Evolutionary conservation across 768 basidiomycete species (phyloP).

Genomic region (Gelatoporia subvermispora): DNA sequence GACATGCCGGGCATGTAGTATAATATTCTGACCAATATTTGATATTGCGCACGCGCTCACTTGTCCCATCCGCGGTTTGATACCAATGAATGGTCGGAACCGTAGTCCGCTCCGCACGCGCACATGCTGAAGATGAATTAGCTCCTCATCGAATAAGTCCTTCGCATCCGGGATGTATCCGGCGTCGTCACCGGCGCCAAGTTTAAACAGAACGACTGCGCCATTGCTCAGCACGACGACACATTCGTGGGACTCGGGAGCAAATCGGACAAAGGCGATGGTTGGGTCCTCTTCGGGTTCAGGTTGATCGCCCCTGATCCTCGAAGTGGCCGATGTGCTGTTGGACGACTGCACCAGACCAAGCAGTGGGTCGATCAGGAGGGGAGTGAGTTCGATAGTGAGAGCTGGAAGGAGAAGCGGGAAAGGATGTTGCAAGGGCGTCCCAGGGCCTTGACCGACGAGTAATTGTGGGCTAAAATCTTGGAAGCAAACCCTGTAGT

Average conservation of each 20-base stretch:
- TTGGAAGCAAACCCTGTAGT: constrained; percentile 65
- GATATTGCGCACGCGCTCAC: constrained; percentile 57
- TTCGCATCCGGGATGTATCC: constrained; percentile 13
- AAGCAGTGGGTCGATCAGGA: constrained; percentile 44
- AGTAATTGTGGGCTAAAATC: constrained; percentile 72
- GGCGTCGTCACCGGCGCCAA: constrained; percentile 16
- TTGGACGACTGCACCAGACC: constrained; percentile 5
- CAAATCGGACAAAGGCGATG: constrained; percentile 45
- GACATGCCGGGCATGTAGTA: not conserved
- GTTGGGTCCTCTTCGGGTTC: constrained; percentile 18
- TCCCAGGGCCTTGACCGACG: constrained; percentile 33
- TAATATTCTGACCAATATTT: constrained; percentile 57
- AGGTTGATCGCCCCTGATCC: not conserved
- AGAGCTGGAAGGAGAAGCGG: constrained; percentile 61
- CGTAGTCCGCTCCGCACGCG: constrained; percentile 33
- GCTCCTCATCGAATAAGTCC: constrained; percentile 38
- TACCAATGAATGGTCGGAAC: constrained; percentile 58
- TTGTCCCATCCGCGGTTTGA: constrained; percentile 43
- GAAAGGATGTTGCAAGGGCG: constrained; percentile 55
- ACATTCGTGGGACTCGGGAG: constrained; percentile 54
- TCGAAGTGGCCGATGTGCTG: too few relatives aligned
- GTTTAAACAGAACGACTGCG: constrained; percentile 49
- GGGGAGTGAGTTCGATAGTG: constrained; percentile 49
- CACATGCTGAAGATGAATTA: constrained; percentile 51
- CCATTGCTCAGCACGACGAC: constrained; percentile 51